Conservation (phyloP, 73 alveolate genomes). For the Paramecium tetraurelia region DNA sequence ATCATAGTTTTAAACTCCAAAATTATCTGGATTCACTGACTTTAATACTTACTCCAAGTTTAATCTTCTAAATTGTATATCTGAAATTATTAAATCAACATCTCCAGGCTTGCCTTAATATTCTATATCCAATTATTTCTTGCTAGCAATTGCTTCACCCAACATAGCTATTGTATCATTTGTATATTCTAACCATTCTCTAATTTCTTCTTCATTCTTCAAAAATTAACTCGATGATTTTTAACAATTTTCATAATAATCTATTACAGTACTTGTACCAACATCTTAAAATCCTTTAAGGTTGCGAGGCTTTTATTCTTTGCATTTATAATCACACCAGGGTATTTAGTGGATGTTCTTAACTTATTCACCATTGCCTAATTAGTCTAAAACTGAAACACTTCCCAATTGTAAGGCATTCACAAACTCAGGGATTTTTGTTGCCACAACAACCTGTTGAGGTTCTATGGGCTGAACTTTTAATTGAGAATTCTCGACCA, state of each 20-base stretch:
- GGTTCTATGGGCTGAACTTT: neutral
- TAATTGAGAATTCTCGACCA: neutral
- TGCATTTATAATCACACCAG: conserved; percentile 2
- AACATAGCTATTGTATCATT: neutral
- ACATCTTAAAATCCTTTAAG: neutral
- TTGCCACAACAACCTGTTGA: neutral
- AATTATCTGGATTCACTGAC: neutral
- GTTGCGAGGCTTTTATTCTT: neutral
- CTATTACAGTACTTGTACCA: neutral
- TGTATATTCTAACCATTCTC: neutral
- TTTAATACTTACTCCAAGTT: neutral
- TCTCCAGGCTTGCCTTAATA: neutral
- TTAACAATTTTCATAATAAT: neutral
- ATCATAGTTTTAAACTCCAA: neutral
- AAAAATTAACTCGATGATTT: neutral
- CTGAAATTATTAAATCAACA: neutral
- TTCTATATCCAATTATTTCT: neutral
- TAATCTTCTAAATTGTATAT: neutral
- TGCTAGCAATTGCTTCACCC: neutral
- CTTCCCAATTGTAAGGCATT: conserved; percentile 3
- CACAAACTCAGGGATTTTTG: neutral
- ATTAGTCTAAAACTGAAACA: neutral
- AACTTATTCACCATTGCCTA: neutral
- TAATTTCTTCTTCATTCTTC: neutral
- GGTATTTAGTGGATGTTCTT: neutral